Conservation (phyloP, 306 rosid species). For the Prunus kanzakura region DNA sequence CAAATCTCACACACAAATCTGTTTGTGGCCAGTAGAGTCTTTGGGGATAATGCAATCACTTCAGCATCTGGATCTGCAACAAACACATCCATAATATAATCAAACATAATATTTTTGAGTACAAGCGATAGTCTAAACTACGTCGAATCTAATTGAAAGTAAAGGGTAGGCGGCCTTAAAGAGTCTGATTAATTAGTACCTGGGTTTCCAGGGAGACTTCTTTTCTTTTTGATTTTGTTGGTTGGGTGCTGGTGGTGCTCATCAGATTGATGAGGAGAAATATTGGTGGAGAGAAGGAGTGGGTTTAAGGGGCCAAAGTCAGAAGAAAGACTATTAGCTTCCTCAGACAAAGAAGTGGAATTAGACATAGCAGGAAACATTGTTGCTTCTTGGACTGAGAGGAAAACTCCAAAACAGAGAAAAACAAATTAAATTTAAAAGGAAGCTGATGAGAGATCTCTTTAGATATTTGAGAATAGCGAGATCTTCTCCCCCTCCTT, state of each 20-base stretch:
- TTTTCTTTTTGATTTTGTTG: constrained; percentile 64
- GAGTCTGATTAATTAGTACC: constrained; percentile 32
- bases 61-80: constrained; percentile 85
- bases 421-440: constrained; percentile 21
- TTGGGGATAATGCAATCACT: constrained; percentile 84
- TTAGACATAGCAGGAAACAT: constrained; percentile 77
- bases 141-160: no score
- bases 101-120: background rate
- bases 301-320: constrained; percentile 41
- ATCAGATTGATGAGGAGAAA: constrained; percentile 10
- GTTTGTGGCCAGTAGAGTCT: constrained; percentile 75
- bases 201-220: constrained; percentile 91
- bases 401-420: constrained; percentile 55
- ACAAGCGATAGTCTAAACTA: no score
- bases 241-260: constrained; percentile 24
- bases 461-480: constrained; percentile 24
- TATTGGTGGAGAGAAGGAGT: constrained; percentile 35
- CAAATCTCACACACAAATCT: constrained; percentile 91
- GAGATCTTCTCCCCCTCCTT: background rate
- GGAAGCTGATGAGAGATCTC: constrained; percentile 1
- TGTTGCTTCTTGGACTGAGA: constrained; percentile 28
- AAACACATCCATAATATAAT: background rate
- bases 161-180: no score
- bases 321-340: constrained; percentile 58
- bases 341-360: constrained; percentile 66